Percentiles rank a stretch among this genome's conserved stretches.
phyloP scores from a whole-genome alignment of 2,329 filamentous ascomycete genomes.

The Chrysoporthe deuterocubensis region DNA sequence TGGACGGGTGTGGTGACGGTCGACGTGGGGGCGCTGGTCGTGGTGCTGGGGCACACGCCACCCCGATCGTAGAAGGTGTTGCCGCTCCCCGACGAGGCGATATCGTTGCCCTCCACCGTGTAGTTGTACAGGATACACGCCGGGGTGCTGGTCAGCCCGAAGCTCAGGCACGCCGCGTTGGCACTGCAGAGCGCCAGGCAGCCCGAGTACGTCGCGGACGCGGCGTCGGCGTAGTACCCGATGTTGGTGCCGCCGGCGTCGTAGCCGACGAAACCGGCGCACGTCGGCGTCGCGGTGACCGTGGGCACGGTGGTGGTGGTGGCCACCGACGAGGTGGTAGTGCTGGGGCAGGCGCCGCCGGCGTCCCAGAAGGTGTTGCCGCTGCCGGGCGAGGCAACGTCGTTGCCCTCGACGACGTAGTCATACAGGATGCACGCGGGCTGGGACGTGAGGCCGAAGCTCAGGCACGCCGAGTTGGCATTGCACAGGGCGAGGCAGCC shows the following conservation, averaged over 20 bases:
- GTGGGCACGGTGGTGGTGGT: constrained; percentile 9
- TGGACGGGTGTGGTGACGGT: constrained; percentile 21
- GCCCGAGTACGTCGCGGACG: constrained; percentile 25
- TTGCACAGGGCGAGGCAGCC: constrained; percentile 24
- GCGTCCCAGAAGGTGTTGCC: constrained; percentile 32
- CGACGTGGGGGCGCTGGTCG: constrained; percentile 11
- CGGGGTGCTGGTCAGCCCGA: constrained; percentile 17
- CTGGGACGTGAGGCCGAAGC: constrained; percentile 24
- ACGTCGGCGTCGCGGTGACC: constrained; percentile 20
- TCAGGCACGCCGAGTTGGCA: constrained; percentile 25
- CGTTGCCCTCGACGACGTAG: constrained; percentile 29
- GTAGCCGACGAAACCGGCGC: constrained; percentile 24
- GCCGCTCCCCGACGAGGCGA: constrained; percentile 17
- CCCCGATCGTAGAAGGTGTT: constrained; percentile 28
- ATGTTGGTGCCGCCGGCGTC: constrained; percentile 25
- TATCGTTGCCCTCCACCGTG: constrained; percentile 24
- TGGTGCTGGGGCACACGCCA: constrained; percentile 24
- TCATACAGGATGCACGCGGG: constrained; percentile 27
- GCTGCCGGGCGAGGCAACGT: constrained; percentile 37
- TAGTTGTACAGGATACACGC: constrained; percentile 27
- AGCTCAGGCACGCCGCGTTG: constrained; percentile 27
- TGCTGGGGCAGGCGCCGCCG: constrained; percentile 20
- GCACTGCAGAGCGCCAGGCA: constrained; percentile 22
- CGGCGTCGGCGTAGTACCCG: constrained; percentile 24
- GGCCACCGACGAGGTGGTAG: constrained; percentile 10